Conservation (phyloP, 805 yeast species). For the Wickerhamiella parazyma region DNA sequence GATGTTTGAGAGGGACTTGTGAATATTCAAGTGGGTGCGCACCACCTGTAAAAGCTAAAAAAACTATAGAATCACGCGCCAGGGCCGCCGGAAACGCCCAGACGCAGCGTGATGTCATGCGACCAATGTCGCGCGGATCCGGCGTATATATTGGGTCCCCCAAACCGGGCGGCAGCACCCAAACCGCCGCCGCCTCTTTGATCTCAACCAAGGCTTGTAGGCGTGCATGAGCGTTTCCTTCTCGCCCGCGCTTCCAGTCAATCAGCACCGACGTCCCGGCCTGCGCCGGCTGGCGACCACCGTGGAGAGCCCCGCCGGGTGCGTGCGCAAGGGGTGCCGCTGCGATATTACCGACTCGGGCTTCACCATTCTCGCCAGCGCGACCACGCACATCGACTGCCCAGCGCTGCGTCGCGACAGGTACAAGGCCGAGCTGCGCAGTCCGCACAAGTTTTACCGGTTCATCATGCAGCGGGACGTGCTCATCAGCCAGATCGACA, state of each 20-base stretch:
- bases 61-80: background rate
- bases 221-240: no score
- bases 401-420: background rate
- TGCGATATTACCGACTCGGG: slow-evolving; percentile 5
- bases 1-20: no score
- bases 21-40: no score
- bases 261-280: background rate
- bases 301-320: slow-evolving; percentile 1
- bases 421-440: background rate
- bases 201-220: no score
- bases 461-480: slow-evolving; percentile 12
- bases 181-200: no score
- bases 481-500: slow-evolving; percentile 9
- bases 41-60: no score
- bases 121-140: background rate
- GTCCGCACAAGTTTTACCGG: slow-evolving; percentile 12
- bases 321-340: slow-evolving; percentile 4
- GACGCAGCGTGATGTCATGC: background rate
- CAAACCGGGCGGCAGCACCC: no score
- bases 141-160: background rate
- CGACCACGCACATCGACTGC: slow-evolving; percentile 7
- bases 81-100: background rate
- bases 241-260: background rate
- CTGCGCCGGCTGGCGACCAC: slow-evolving; percentile 2
- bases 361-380: background rate